Conservation (phyloP, 441 rosid species). For the Dalechampia spathulata region DNA sequence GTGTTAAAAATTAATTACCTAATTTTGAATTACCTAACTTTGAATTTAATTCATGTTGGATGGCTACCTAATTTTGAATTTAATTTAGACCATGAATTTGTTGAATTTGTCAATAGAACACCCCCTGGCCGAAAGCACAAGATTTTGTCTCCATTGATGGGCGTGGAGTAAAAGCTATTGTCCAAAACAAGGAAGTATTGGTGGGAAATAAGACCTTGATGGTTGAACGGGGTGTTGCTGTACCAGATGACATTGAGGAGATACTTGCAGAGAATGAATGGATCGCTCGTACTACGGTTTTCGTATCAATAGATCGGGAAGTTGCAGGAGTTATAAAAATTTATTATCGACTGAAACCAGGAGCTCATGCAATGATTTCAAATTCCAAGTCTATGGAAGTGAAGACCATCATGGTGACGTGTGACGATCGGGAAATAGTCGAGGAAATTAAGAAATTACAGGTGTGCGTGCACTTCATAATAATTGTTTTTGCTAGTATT, state of each 20-base stretch:
- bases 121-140: constrained; percentile 65
- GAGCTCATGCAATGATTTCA: constrained; percentile 63
- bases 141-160: constrained; percentile 70
- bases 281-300: constrained; percentile 69
- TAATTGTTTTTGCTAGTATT: no score
- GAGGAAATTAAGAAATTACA: constrained; percentile 76
- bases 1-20: no score
- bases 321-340: no score
- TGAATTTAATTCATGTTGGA: no score
- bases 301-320: constrained; percentile 54
- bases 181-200: constrained; percentile 46
- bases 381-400: constrained; percentile 74
- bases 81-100: no score
- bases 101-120: no score
- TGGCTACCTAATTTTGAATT: no score
- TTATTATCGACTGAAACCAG: no score
- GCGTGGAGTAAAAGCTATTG: constrained; percentile 73
- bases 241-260: constrained; percentile 56
- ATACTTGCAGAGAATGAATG: constrained; percentile 59
- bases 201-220: constrained; percentile 77
- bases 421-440: constrained; percentile 92
- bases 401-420: constrained; percentile 77
- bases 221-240: constrained; percentile 32
- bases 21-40: no score
- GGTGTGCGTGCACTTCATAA: constrained; percentile 21